These are phyloP conservation scores for Eucalyptus sideroxylon DNA, from an alignment of 345 rosid genomes.

Conservation along the genomic window DNA sequence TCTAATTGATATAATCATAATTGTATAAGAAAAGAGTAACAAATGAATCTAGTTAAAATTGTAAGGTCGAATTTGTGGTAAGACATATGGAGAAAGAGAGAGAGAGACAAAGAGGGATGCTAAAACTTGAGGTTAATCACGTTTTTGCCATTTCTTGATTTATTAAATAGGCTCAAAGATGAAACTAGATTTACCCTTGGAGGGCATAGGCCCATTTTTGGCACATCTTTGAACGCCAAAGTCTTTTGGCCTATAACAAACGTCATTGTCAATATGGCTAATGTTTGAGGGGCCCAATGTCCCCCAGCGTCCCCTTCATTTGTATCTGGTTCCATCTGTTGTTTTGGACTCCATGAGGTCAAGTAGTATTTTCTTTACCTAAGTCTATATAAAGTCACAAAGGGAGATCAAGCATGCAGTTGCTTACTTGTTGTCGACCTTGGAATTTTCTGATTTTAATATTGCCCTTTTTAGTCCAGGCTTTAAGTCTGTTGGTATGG, in stretches of 20 bases:
- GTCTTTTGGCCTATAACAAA: not conserved
- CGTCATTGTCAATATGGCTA: not conserved
- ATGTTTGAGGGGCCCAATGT: not conserved
- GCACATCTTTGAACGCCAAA: not conserved
- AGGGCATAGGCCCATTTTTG: not conserved
- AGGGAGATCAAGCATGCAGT: not conserved
- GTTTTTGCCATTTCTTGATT: not conserved
- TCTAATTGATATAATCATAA: not conserved
- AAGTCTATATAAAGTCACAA: not conserved
- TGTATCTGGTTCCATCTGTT: not conserved
- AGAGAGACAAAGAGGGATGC: not conserved
- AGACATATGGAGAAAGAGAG: not conserved
- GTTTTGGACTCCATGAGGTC: not conserved
- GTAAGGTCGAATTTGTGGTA: not conserved
- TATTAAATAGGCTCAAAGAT: not conserved
- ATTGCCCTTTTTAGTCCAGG: not conserved
- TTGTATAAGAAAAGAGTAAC: not conserved
- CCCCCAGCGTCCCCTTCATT: not conserved
- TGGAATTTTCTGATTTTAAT: not conserved
- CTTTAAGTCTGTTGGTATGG: not conserved
- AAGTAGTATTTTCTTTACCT: not conserved
- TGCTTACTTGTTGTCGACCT: not conserved
- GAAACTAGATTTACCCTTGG: not conserved
- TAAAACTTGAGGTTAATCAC: not conserved
- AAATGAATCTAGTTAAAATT: not conserved